These are phyloP conservation scores for Dichotomocladium elegans DNA, from an alignment of 371 early-diverging fungal species.

Conservation along the genomic window DNA sequence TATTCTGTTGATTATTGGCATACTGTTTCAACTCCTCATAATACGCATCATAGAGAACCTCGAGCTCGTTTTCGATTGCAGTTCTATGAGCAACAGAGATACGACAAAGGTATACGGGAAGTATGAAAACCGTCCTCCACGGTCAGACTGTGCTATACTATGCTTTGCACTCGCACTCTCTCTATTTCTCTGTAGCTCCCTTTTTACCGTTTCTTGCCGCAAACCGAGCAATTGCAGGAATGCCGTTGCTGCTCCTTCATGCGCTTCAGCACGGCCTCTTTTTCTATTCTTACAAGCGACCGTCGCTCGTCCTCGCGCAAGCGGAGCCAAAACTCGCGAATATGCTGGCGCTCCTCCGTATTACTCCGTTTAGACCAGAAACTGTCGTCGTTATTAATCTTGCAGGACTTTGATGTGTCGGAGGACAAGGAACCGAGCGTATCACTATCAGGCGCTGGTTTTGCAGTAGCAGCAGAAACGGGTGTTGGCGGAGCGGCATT, in stretches of 20 bases:
- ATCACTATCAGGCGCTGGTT: background rate
- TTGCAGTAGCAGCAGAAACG: background rate
- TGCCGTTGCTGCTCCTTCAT: conserved; percentile 93
- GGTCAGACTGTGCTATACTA: too few relatives aligned
- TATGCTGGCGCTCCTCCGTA: conserved; percentile 77
- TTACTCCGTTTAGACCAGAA: conserved; percentile 8
- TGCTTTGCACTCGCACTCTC: too few relatives aligned
- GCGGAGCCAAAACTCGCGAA: conserved; percentile 90
- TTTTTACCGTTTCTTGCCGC: conserved; percentile 87
- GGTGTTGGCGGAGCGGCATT: background rate
- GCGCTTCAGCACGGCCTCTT: conserved; percentile 86
- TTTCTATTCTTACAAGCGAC: conserved; percentile 82
- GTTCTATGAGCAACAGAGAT: too few relatives aligned
- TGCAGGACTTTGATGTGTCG: background rate
- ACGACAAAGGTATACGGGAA: too few relatives aligned
- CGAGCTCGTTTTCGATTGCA: conserved; percentile 90
- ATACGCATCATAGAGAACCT: conserved; percentile 88
- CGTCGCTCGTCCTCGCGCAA: conserved; percentile 82
- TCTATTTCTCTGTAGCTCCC: too few relatives aligned
- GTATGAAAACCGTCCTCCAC: too few relatives aligned
- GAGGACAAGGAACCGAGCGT: background rate
- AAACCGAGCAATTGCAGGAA: conserved; percentile 85
- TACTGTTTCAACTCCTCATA: conserved; percentile 88
- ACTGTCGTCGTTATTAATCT: conserved; percentile 4
- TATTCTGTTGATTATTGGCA: conserved; percentile 71